A percentile compares a stretch with the other conserved stretches of the same genome.
Evolutionary conservation across 1,284 basidiomycete species (phyloP).

Genomic region (Fomes fomentarius): DNA sequence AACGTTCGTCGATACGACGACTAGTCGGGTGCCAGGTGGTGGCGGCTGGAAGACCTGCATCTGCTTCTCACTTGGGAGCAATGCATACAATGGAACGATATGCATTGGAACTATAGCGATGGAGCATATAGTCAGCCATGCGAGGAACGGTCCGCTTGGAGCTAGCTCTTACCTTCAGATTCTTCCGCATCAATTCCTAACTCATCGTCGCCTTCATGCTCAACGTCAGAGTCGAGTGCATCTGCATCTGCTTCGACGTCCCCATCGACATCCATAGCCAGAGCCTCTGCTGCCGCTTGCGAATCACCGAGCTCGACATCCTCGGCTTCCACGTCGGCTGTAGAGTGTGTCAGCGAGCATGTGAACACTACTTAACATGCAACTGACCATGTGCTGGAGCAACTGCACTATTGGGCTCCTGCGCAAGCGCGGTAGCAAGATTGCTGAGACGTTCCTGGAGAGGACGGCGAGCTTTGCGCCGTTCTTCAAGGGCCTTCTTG

Average conservation of each 20-base stretch:
- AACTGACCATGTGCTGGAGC: constrained; percentile 51
- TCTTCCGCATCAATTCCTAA: constrained; percentile 61
- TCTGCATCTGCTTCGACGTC: constrained; percentile 57
- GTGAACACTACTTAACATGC: too few relatives aligned
- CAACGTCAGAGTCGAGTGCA: constrained; percentile 46
- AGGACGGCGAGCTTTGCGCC: constrained; percentile 42
- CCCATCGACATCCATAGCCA: constrained; percentile 63
- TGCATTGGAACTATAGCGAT: constrained; percentile 61
- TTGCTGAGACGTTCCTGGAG: constrained; percentile 24
- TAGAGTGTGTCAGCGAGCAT: constrained; percentile 1
- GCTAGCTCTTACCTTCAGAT: constrained; percentile 57
- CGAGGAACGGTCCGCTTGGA: background rate
- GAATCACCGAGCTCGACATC: constrained; percentile 75
- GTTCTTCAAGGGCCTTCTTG: constrained; percentile 60
- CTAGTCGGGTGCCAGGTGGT: constrained; percentile 64
- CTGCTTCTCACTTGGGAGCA: constrained; percentile 74
- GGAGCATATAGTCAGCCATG: background rate
- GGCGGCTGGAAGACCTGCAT: constrained; percentile 74
- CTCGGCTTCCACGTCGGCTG: constrained; percentile 74
- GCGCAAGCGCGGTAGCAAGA: constrained; percentile 8
- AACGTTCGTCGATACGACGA: constrained; percentile 79
- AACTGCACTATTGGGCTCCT: constrained; percentile 31
- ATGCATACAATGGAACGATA: constrained; percentile 75
- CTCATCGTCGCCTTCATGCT: constrained; percentile 53
- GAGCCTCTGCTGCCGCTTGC: constrained; percentile 39